A percentile compares a stretch with the other conserved stretches of the same genome.
phyloP scores from a whole-genome alignment of 768 basidiomycete genomes.

The Rhizopogon salebrosus region DNA sequence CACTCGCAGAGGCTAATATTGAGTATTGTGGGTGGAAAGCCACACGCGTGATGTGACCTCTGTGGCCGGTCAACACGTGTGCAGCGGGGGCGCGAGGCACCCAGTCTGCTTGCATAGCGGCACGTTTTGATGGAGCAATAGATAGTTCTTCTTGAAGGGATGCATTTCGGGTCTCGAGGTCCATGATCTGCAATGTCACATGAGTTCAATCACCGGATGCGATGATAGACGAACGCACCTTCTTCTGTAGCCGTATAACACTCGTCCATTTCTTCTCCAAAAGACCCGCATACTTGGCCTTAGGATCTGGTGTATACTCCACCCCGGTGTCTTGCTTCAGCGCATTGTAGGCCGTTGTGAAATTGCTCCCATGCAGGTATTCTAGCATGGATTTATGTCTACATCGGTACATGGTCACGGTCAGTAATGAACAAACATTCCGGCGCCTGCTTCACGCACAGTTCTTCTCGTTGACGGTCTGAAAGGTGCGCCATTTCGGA shows the following conservation, averaged over 20 bases:
- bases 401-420: constrained; percentile 12
- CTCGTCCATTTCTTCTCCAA: constrained; percentile 98
- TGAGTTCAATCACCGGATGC: constrained; percentile 6
- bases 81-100: constrained; percentile 81
- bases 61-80: constrained; percentile 73
- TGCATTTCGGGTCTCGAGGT: constrained; percentile 81
- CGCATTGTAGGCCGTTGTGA: constrained; percentile 56
- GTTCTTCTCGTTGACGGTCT: constrained; percentile 42
- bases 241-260: constrained; percentile 93
- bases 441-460: constrained; percentile 29
- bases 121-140: constrained; percentile 43
- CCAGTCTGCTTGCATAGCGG: constrained; percentile 75
- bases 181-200: constrained; percentile 70
- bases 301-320: constrained; percentile 78
- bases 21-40: constrained; percentile 87
- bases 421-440: constrained; percentile 9
- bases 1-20: constrained; percentile 78
- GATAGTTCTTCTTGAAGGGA: constrained; percentile 70
- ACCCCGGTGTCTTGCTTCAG: constrained; percentile 48
- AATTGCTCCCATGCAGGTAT: constrained; percentile 66
- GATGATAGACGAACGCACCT: constrained; percentile 43
- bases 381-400: constrained; percentile 82
- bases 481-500: constrained; percentile 38
- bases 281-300: constrained; percentile 79
- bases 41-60: constrained; percentile 69